Percentiles rank a stretch among this genome's conserved stretches.
phyloP scores from a whole-genome alignment of 1,284 basidiomycete species.

The Puccinia novopanici region DNA sequence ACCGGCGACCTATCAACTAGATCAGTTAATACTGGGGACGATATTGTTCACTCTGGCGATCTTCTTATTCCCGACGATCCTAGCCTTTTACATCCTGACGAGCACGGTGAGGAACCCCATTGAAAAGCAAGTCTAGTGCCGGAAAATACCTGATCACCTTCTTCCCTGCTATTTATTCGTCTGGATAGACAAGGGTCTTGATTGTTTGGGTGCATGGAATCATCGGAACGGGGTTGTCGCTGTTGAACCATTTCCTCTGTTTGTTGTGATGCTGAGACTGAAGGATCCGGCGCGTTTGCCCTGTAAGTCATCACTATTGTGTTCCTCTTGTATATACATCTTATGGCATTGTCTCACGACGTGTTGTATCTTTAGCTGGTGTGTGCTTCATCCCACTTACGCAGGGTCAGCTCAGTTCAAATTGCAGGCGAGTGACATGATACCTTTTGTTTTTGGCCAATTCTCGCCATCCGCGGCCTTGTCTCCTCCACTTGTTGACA shows the following conservation, averaged over 20 bases:
- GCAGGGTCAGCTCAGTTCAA: constrained; percentile 8
- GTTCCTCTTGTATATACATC: neutral
- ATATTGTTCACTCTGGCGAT: constrained; percentile 88
- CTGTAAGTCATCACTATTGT: constrained; percentile 62
- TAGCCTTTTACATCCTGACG: constrained; percentile 82
- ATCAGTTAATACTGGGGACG: constrained; percentile 90
- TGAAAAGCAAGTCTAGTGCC: neutral
- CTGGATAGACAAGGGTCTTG: constrained; percentile 66
- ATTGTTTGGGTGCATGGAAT: constrained; percentile 67
- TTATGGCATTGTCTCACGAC: neutral
- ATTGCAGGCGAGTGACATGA: constrained; percentile 7
- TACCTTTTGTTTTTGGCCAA: neutral
- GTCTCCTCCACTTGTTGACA: neutral
- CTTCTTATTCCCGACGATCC: constrained; percentile 86
- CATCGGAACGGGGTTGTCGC: constrained; percentile 69
- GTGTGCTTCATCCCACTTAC: constrained; percentile 38
- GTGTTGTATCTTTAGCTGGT: constrained; percentile 23
- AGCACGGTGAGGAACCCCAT: constrained; percentile 65
- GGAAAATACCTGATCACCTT: constrained; percentile 20
- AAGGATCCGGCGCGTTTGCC: constrained; percentile 84
- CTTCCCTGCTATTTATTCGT: constrained; percentile 20
- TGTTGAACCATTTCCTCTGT: constrained; percentile 87
- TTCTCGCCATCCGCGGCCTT: no score
- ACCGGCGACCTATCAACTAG: constrained; percentile 84
- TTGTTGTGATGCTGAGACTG: constrained; percentile 77